Base-by-base conservation (phyloP, 176 grass and related monocot species). In the Triticum timopheevii region DNA sequence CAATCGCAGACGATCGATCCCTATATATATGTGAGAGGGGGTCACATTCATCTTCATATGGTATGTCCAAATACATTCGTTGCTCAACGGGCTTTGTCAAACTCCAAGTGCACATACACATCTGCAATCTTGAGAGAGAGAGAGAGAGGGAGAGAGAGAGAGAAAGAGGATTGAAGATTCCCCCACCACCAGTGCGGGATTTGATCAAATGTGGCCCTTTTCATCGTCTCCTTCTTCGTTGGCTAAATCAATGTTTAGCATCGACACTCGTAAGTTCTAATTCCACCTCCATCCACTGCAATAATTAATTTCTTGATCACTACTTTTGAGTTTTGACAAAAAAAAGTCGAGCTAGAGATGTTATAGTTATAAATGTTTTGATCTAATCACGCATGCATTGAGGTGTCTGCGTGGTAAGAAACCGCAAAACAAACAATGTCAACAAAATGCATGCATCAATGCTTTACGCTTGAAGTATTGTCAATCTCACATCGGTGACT, bases 261-360 rank as follows among this genome's bases (percentile, higher is more conserved):
- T 87, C 2, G 85, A 6, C 83, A 80, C 85, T 19, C 35, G 89
- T 91, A 91, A 81, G 89, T 84, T 13, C 3, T 19, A 1, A 22
- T 7, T 38, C 15, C 27, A 22, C n/a, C n/a, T 73, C 7, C 15
- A 16, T 44, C 24, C 10, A 16, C 3, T 61, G 16, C 6, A 0
- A 13, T 5, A 19, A 69, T 59, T 0, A 2, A 59, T 59, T 59
- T 61, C 24, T 4, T 5, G 45, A 49, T n/a, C 56, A 22, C 7
- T 59, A 2, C 0, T 40, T 19, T 45, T 11, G 31, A 16, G 6
- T n/a, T 54, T 54, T 27, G 42, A 15, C 13, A 30, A 30, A 30
- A 30, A 30, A 30, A 38, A 78, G 4, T 61, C 5, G 4, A n/a
- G 19, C 56, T 59, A 7, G 7, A 24, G 19, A 23, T 15, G 19